Conservation (phyloP, 345 rosid genomes). For the Xanthoceras sorbifolium region DNA sequence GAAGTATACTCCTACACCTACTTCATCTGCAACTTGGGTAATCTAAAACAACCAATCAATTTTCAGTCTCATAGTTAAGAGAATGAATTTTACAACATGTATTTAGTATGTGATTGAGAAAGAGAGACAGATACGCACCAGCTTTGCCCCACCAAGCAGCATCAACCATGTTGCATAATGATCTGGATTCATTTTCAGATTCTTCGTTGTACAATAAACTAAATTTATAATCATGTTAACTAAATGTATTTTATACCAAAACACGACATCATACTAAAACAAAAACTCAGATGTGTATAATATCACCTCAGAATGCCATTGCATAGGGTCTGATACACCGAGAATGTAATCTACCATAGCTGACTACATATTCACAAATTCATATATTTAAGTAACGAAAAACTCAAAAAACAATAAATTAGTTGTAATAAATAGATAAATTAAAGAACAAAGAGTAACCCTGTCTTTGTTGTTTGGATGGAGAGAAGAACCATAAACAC, state of each 20-base stretch:
- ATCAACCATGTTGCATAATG: constrained; percentile 90
- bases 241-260: no score
- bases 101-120: constrained; percentile 1
- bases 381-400: background rate
- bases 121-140: constrained; percentile 45
- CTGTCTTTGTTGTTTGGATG: constrained; percentile 72
- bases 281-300: background rate
- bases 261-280: background rate
- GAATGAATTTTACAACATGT: background rate
- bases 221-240: no score
- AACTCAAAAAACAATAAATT: no score
- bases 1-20: constrained; percentile 92
- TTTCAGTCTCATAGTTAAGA: background rate
- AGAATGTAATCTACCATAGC: constrained; percentile 81
- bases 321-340: constrained; percentile 79
- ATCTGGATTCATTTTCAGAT: constrained; percentile 72
- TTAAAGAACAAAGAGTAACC: constrained; percentile 38
- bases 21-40: constrained; percentile 64
- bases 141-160: constrained; percentile 72
- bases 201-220: constrained; percentile 43
- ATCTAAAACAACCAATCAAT: constrained; percentile 41
- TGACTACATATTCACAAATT: constrained; percentile 43
- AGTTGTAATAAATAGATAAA: background rate
- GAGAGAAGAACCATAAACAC: constrained; percentile 84
- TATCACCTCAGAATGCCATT: constrained; percentile 83